Evolutionary conservation across 371 early-diverging fungal genomes (phyloP).

Genomic region (Apophysomyces trapeziformis): DNA sequence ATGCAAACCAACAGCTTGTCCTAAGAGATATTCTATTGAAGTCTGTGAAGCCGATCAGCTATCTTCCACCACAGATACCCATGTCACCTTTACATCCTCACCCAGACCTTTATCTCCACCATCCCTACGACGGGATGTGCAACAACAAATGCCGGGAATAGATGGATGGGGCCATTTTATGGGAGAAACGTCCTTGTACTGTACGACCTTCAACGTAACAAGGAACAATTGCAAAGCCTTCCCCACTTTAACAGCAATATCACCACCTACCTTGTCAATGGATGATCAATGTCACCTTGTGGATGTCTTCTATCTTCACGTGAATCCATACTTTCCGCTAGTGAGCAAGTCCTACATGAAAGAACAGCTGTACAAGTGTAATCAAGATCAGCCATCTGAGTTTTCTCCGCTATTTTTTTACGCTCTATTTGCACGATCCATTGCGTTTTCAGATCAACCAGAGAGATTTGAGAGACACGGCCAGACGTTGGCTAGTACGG

Average conservation of each 20-base stretch:
- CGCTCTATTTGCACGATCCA: conserved; percentile 46
- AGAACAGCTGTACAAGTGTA: conserved; percentile 21
- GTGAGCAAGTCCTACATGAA: conserved; percentile 41
- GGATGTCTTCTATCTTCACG: conserved; percentile 54
- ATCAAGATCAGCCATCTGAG: conserved; percentile 17
- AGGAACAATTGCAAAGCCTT: conserved; percentile 17
- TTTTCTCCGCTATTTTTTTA: conserved; percentile 48
- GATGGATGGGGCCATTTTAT: conserved; percentile 24
- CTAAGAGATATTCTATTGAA: neutral
- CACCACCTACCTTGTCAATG: conserved; percentile 10
- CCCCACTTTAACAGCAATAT: conserved; percentile 8
- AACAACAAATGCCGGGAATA: conserved; percentile 10
- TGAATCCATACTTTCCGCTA: conserved; percentile 60
- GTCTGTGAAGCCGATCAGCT: neutral
- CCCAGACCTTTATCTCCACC: conserved; percentile 8
- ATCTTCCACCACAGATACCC: neutral
- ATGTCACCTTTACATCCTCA: conserved; percentile 1
- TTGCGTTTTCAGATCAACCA: conserved; percentile 33
- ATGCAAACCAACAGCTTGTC: neutral
- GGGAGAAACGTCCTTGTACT: conserved; percentile 20
- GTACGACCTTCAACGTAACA: neutral
- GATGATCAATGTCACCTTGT: conserved; percentile 44
- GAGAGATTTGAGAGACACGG: conserved; percentile 9
- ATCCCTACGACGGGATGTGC: conserved; percentile 2
- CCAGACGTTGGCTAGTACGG: conserved; percentile 4